Base-by-base conservation (phyloP, 768 basidiomycete genomes). In the Auricularia sp. region DNA sequence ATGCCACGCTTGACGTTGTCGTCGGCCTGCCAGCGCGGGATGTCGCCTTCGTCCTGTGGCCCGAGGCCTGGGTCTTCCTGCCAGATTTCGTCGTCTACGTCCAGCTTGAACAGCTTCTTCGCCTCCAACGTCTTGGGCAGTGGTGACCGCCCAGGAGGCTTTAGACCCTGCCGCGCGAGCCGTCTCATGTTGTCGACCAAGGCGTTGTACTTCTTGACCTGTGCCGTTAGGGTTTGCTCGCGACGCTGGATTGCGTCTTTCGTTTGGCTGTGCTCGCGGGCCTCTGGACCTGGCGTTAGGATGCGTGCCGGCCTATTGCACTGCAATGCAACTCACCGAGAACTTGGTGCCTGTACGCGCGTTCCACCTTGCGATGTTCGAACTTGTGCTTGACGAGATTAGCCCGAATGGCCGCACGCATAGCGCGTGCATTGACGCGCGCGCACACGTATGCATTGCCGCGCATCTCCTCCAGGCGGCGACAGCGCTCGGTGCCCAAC, bases 31-130 rank as follows among this genome's bases (percentile, higher is more conserved):
- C 61, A 62, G 21, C 61, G 36, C 12, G 56, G 56, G 3, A 59
- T 6, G 18, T 16, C n/a, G 8, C 21, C 61, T 12, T 39, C 61
- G 43, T 62, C 61, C 43, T 39, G 36, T 8, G 43, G 36, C 3
- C 36, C 36, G 14, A 62, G 35, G 10, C 36, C 36, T 4, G 36
- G 36, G 34, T 62, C 61, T 12, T 62, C 61, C 18, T 62, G 36
- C 61, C 61, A 62, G 5, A 62, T 62, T 11, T 36, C 21, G 34
- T 47, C 43, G 61, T 42, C 36, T 12, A 62, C 61, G 39, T 62
- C 61, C 7, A 62, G 43, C 39, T 35, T 36, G 61, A 62, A 62
- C 7, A 62, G 43, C 36, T 62, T 39, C 23, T 39, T 21, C 10
- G 21, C 36, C 21, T 62, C 43, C 5, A 62, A 18, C n/a, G 21